Evolutionary conservation across 306 rosid genomes (phyloP).

Genomic region (Acacia acuminata): DNA sequence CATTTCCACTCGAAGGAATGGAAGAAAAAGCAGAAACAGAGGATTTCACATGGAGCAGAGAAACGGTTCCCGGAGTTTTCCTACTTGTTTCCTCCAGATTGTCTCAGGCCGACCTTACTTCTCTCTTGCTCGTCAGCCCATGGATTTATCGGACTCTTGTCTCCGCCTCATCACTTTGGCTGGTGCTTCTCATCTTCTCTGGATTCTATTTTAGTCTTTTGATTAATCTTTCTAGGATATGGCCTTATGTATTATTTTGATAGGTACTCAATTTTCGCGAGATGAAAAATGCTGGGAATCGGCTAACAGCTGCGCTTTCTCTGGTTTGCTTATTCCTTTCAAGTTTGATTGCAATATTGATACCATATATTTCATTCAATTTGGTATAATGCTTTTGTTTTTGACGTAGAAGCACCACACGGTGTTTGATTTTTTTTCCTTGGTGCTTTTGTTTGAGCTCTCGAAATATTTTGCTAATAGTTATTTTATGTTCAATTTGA

Average conservation of each 20-base stretch:
- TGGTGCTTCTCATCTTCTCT: slow-evolving; percentile 35
- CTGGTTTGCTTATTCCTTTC: slow-evolving; percentile 46
- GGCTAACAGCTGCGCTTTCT: slow-evolving; percentile 68
- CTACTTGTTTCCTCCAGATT: slow-evolving; percentile 56
- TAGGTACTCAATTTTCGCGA: slow-evolving; percentile 69
- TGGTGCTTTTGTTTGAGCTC: slow-evolving; percentile 2
- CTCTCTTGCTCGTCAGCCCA: slow-evolving; percentile 66
- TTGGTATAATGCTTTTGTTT: neutral
- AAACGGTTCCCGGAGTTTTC: slow-evolving; percentile 64
- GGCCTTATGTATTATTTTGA: neutral
- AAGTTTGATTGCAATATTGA: neutral
- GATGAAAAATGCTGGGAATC: slow-evolving; percentile 65
- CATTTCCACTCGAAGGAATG: slow-evolving; percentile 27
- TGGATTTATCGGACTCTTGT: slow-evolving; percentile 59
- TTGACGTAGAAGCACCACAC: neutral
- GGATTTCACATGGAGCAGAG: slow-evolving; percentile 60
- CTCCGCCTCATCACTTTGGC: slow-evolving; percentile 65
- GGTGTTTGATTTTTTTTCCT: neutral
- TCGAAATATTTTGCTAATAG: slow-evolving; percentile 21
- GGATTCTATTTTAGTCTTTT: neutral
- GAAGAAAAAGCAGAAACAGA: slow-evolving; percentile 32
- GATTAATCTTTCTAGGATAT: neutral
- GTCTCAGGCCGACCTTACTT: slow-evolving; percentile 56
- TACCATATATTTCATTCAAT: neutral
- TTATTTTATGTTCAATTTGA: slow-evolving; percentile 22